Base-by-base conservation (phyloP, 352 stramenopile genomes). In the Halophytophthora polymorphica region DNA sequence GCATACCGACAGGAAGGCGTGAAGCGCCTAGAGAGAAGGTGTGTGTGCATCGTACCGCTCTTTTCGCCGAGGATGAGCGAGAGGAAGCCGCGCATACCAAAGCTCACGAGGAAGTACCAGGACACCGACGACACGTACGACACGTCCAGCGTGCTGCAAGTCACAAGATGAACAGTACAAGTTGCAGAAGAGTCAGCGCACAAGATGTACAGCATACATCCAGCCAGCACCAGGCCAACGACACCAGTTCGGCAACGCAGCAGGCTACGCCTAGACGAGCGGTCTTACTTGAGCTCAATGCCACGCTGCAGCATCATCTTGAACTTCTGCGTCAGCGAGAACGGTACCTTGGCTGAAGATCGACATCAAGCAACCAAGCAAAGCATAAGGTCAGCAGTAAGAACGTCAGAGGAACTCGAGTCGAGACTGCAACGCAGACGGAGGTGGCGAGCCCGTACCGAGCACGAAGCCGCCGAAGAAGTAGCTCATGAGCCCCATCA, bases 31-130 rank as follows among this genome's bases (percentile, higher is more conserved):
- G 25, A 37, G 25, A 13, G 17, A 48, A 4, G 53, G 19, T 31
- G 25, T 25, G 18, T 38, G 34, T 12, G 29, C 12, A 29, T 3
- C 67, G 37, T 73, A 89, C 84, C 80, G 39, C 66, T 84, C 58
- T 96, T 71, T 46, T 98, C 93, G 39, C 97, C 96, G 45, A 98
- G 88, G 48, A 98, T 95, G 35, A 99, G 81, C 61, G 83, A 89
- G 47, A 99, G 95, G 58, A 99, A 98, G 36, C 89, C 93, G 56
- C 95, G 89, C 57, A 99, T 89, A 60, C 96, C 97, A 64, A 98
- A 99, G 88, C 98, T 99, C 44, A 99, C 93, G 55, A 99, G 83
- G 74, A 99, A 99, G 71, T 99, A 99, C 96, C 96, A 99, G 55
- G 86, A 98, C 17, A 99, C 83, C 45, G 84, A 97, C 22, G 83